Conservation (phyloP, 2,329 filamentous ascomycete genomes). For the Phaeosphaeriaceae sp. region DNA sequence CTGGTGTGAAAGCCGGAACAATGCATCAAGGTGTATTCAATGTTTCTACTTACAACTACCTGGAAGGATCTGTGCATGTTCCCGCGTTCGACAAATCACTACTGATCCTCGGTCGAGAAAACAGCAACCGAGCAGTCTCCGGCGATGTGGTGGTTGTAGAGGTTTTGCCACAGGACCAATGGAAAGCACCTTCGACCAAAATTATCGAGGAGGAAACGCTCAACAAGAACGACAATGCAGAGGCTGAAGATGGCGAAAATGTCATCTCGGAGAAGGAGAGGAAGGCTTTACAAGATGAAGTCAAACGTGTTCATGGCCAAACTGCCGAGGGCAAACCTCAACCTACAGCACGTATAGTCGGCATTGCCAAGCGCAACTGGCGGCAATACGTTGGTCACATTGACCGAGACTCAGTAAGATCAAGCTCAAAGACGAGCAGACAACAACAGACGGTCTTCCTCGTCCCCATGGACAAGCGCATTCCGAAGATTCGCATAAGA, state of each 20-base stretch:
- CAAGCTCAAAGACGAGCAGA: constrained; percentile 75
- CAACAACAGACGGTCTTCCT: constrained; percentile 94
- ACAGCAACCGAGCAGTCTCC: constrained; percentile 92
- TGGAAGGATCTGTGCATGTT: constrained; percentile 91
- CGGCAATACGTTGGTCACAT: constrained; percentile 97
- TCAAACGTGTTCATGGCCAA: constrained; percentile 81
- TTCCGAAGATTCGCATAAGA: constrained; percentile 92
- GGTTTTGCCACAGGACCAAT: constrained; percentile 90
- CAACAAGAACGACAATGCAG: constrained; percentile 92
- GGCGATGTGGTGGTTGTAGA: constrained; percentile 94
- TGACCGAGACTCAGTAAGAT: constrained; percentile 82
- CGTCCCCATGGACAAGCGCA: constrained; percentile 96
- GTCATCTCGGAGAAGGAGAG: constrained; percentile 90
- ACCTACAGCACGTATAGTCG: constrained; percentile 90
- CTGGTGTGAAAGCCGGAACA: constrained; percentile 84
- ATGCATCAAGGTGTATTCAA: constrained; percentile 96
- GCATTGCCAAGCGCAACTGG: constrained; percentile 95
- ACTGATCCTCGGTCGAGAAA: constrained; percentile 88
- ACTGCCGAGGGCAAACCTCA: constrained; percentile 79
- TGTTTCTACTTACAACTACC: constrained; percentile 96
- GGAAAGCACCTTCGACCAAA: constrained; percentile 95
- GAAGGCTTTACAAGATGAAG: constrained; percentile 87
- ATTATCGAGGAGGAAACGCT: constrained; percentile 93
- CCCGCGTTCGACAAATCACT: constrained; percentile 89
- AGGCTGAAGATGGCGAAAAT: constrained; percentile 73